Base-by-base conservation (phyloP, 2,329 filamentous ascomycete species). In the Aspergillus fructus region DNA sequence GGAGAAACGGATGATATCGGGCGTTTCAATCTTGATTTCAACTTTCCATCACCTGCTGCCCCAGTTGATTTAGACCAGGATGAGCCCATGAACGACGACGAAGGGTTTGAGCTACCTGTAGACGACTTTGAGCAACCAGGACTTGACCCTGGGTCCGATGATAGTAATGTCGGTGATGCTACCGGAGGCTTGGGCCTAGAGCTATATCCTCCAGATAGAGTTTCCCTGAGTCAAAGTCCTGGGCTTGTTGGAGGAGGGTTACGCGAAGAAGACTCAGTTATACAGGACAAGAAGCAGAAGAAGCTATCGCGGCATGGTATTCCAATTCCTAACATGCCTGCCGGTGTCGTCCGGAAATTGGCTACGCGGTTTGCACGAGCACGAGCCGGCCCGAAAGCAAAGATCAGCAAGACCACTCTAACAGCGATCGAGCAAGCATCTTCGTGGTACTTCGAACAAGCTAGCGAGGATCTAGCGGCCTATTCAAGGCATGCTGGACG, bases 371-470 rank as follows among this genome's bases (percentile, higher is more conserved):
- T 91, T 67, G 83, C 89, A 19, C 85, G 86, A 64, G 85, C 84
- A 4, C 84, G 86, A 45, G 86, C 87, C 19, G 79, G 82, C 9
- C 82, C 82, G 64, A 90, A 88, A 64, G 78, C 84, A 5, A 90
- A 88, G 63, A 83, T 96, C 47, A 86, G 82, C 56, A 85, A 89
- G 46, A 90, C 94, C 51, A 87, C 89, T 2, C 77, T 96, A 39
- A 82, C 84, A 30, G 88, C 88, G 4, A 85, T 96, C 53, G 86
- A 88, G 67, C 88, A 91, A 70, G 90, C 91, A 1, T 90, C 90
- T 3, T 90, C 96, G 60, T 94, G 91, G 89, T 96, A 92, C 73
- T 96, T 96, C 71, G 91, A 96, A 75, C 92, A 96, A 73, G 79
- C 90, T 2, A 86, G 89, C 48, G 89, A 92, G 59, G 91, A 96